Base-by-base conservation (phyloP, 73 alveolate genomes). In the Breviolum minutum region DNA sequence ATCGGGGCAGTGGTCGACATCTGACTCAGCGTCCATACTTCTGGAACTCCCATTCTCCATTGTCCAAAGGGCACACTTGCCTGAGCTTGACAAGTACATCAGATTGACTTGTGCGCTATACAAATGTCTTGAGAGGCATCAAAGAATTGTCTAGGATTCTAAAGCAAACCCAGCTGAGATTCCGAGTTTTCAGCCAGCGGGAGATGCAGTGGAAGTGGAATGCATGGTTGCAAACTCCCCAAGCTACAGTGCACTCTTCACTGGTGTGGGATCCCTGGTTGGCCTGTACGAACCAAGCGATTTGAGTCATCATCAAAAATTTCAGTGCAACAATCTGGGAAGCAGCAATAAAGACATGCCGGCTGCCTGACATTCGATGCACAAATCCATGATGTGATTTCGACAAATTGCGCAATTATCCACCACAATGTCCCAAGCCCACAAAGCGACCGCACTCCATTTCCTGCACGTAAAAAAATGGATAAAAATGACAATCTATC, bases 191-290 rank as follows among this genome's bases (percentile, higher is more conserved):
- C 90, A 99, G 99, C 99, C 99, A 99, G 81, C 99, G 99, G 29
- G 99, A 99, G 99, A 99, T 99, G 93, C 99, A 99, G 94, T 99
- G 99, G 99, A 99, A 99, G 99, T 99, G 99, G 99, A 99, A 99
- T n/a, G 99, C 99, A 90, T 99, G 99, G 95, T 99, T 99, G 99
- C 99, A 99, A 27, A 99, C 99, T 22, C 99, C 99, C 99, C 99
- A 99, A 13, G 99, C 99, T 22, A 99, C 99, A 8, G 99, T 99
- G 95, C 99, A 99, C 92, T 99, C 99, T 94, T 99, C 99, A 80
- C 99, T 99, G 79, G 99, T 99, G 95, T 99, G 99, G 74, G 99
- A 99, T 88, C 99, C 99, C 95, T 99, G 99, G 94, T 99, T 99
- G 24, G 99, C 99, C 96, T 90, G 70, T 24, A 24, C 0, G 63